Base-by-base conservation (phyloP, 305 asterid species). In the Fraxinus xanthoxyloides region DNA sequence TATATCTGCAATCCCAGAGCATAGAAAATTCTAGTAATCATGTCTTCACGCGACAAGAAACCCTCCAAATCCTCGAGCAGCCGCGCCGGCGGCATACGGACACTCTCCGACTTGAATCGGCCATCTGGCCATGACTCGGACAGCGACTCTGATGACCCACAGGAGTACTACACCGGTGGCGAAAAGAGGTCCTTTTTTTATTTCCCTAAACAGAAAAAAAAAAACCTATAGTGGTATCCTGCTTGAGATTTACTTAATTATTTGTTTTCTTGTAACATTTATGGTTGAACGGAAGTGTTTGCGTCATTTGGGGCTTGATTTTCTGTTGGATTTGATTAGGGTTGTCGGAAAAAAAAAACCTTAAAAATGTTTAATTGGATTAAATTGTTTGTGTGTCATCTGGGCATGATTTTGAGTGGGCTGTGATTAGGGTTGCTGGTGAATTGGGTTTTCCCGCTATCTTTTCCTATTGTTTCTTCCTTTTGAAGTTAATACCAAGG, bases 91-190 rank as follows among this genome's bases (percentile, higher is more conserved):
- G 90, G 97, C 1, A 95, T 95, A 87, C 95, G 98, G 8, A 94
- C 98, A 3, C 97, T 95, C 7, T 94, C 98, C 82, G 99, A 94
- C 86, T 90, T 95, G 80, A 94, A 95, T 80, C 92, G 97, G 2
- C 95, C 98, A 1, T 79, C 98, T 19, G 91, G 85, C 59, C 88
- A 85, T 43, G 98, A 92, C 84, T 92, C 98, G 87, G 98, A 92
- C 80, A 92, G 97, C 77, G 98, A 92, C 72, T 88, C 94, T 72
- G 99, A 92, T 83, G 93, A 75, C 0, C 99, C 99, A 51, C 96
- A 92, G 86, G 99, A 96, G 88, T 94, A 92, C 82, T 94, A 92
- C 86, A 91, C 98, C 80, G 99, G 99, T 26, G 99, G 99, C 12
- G 98, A 96, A 80, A 94, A 95, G 86, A 96, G 99, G 99, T 93